Conservation (phyloP, 73 alveolate genomes). For the Stentor roeselii region DNA sequence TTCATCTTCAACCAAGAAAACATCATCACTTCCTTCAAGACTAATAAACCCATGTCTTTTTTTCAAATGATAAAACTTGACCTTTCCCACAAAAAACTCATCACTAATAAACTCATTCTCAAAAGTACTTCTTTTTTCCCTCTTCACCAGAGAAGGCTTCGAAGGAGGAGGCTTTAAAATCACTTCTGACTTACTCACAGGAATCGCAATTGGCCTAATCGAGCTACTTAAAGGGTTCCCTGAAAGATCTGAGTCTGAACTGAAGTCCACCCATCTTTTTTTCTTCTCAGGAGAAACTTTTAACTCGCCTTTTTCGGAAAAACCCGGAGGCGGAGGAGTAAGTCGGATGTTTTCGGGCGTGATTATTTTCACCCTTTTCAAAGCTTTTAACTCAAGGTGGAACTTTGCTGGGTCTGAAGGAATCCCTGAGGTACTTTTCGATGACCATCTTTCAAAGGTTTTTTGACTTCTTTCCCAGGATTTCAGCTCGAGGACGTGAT, state of each 20-base stretch:
- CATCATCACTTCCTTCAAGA: conserved; percentile 19
- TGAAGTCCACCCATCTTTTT: not conserved
- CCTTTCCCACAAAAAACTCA: conserved; percentile 3
- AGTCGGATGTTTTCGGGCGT: not conserved
- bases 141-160: not conserved
- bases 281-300: not conserved
- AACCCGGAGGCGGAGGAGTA: conserved; percentile 27
- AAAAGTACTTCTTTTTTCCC: conserved; percentile 22
- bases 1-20: conserved; percentile 26
- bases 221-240: not conserved
- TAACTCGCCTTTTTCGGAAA: conserved; percentile 3
- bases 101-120: not conserved
- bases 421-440: conserved; percentile 14
- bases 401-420: conserved; percentile 16
- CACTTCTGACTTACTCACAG: not conserved
- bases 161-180: conserved; percentile 12
- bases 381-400: not conserved
- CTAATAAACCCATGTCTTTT: conserved; percentile 31
- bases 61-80: conserved; percentile 22
- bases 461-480: conserved; percentile 23
- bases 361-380: not conserved
- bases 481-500: not conserved
- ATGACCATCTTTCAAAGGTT: not conserved
- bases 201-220: not conserved
- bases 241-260: not conserved